Base-by-base conservation (phyloP, 2,329 filamentous ascomycete species). In the Cadophora gregata region DNA sequence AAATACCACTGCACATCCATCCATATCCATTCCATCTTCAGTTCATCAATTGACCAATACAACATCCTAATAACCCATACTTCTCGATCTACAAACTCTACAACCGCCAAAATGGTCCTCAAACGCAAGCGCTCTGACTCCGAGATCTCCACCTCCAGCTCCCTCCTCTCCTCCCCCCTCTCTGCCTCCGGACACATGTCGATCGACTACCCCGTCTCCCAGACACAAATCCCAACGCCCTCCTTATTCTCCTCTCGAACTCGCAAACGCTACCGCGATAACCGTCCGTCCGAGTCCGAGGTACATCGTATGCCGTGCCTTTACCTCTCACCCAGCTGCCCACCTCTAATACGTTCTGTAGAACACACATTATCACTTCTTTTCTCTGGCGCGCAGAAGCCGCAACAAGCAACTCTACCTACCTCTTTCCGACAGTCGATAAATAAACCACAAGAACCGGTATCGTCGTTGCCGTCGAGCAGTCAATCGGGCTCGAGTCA, bases 51-150 rank as follows among this genome's bases (percentile, higher is more conserved):
- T 29, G 14, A 51, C 36, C 7, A 21, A 24, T 27, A 33, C 14
- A 61, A 16, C 31, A 25, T 31, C 16, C 33, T 21, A 61, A 12
- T 31, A 31, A 31, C 19, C 21, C 48, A 19, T 21, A 50, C 16
- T 14, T 14, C 8, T 42, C 48, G 31, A 55, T 31, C 38, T 33
- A 45, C n/a, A 8, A 42, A 21, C 33, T 24, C n/a, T 59, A 36
- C 36, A 66, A 24, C 51, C 53, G 58, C 62, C 47, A 67, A 12
- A 24, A 87, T 86, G 84, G 76, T 82, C 29, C 79, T 88, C 74
- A 90, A 90, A 76, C 86, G 88, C 78, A 90, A 90, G 80, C 84
- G 86, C 51, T 89, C 87, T 72, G 81, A 84, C 64, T 85, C 85
- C 25, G 85, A 88, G 75, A 79, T 88, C 66, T 84, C 82, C 59